Evolutionary conservation across 2,329 filamentous ascomycete species (phyloP), one percentile per base, ranked within the genome.

Genomic region (Colletotrichum sojae): DNA sequence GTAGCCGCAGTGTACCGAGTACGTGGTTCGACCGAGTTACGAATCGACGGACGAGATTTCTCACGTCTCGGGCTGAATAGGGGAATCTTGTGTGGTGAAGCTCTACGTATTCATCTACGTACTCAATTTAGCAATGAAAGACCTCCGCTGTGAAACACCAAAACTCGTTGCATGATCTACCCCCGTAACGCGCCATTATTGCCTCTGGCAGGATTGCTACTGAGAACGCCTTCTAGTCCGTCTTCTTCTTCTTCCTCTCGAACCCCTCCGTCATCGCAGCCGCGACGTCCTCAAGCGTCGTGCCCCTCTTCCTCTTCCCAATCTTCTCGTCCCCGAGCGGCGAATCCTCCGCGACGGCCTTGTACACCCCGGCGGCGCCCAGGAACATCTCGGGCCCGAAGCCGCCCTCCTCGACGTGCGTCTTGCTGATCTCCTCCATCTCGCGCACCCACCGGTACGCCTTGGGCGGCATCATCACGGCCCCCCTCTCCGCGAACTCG

Each of bases 371-470:
- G 0, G 90, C 90, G 6, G 90, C 87, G 12, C 86, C 86, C 13
- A 80, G 77, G 73, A 93, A 93, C 27, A 91, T 78, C 25, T 82
- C 80, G 12, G 78, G 78, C 5, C 79, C 79, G 76, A 92, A 93
- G 0, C 90, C 91, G 1, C 89, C 91, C 62, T 91, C 90, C 49
- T 88, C 85, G 6, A 80, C 80, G 76, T 93, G 90, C 4, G 90
- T 92, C 66, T 85, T 81, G 4, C 87, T 88, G 75, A 95, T 94
- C 83, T 94, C 89, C 73, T 90, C 86, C 92, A 95, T 94, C 82
- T 94, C 92, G 40, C 85, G 83, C 0, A 93, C 90, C 92, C 92
- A 95, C 12, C 92, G 83, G 77, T 94, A 94, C 18, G 92, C 92
- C 80, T 94, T 95, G 8, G 89, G 88, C 25, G 91, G 85, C 86